Base-by-base conservation (phyloP, 1,139 yeast genomes). In the Nakaseomyces uthaithaninus region DNA sequence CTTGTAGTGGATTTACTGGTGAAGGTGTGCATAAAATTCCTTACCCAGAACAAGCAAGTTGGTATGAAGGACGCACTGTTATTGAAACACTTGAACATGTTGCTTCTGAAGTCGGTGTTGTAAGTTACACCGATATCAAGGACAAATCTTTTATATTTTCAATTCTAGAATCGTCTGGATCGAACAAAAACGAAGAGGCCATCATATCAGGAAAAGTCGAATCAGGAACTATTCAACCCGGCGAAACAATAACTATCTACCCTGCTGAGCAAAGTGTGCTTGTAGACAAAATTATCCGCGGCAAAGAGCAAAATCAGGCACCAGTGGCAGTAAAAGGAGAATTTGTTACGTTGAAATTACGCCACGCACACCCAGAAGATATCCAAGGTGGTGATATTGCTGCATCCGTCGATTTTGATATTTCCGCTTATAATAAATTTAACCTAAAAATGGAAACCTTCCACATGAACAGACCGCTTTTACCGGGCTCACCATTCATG, bases 1-100 rank as follows among this genome's bases (percentile, higher is more conserved):
- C 99, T 9, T 75, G 85, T 35, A 81, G 94, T 28, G 98, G 97
- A 0, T 71, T 85, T 36, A 67, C 76, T 1, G 98, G 99, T 19
- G 77, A 73, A 40, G 91, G 91, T 58, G 87, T 91, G 6, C 78
- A 77, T 10, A 55, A 49, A 40, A 66, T 46, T 50, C 59, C 51
- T 45, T 58, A 55, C 33, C 33, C 30, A 14, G 45, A 46, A 3
- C 51, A 50, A 27, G 54, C 59, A 12, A 44, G 51, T n/a, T 82
- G 94, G 93, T 80, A 80, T 54, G 56, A 57, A 5, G 89, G 91
- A 1, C 77, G 76, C 1, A 75, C 87, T 0, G 63, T 91, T 33
- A 65, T 85, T 6, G 72, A 72, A 33, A 67, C 72, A 39, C 66
- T 89, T 40, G 85, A 67, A 44, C 40, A 46, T 3, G 51, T 58